Percentiles rank a stretch among this genome's conserved stretches.
Evolutionary conservation across 192 early-diverging fungal genomes (phyloP).

Genomic region (Backusella liffmaniae): DNA sequence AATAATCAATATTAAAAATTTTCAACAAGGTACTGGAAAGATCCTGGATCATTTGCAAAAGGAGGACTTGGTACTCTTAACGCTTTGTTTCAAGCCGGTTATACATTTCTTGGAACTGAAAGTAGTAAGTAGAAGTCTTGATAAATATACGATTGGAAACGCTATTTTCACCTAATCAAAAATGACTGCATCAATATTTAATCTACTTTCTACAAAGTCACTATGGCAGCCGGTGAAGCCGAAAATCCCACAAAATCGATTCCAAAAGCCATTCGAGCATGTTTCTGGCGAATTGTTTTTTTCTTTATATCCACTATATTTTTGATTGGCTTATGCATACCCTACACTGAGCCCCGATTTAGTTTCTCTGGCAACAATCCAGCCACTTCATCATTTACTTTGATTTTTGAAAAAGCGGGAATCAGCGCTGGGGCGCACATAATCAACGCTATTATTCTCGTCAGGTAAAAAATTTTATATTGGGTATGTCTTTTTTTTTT

Average conservation of each 20-base stretch:
- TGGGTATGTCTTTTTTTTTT: conserved; percentile 37
- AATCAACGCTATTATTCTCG: conserved; percentile 71
- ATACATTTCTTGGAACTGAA: conserved; percentile 85
- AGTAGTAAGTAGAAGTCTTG: conserved; percentile 54
- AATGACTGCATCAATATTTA: background rate
- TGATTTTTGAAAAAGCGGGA: conserved; percentile 63
- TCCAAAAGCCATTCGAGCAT: conserved; percentile 63
- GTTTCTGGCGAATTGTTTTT: conserved; percentile 79
- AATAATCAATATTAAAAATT: background rate
- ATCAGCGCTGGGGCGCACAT: conserved; percentile 57
- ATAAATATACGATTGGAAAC: too few species aligned
- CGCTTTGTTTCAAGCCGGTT: conserved; percentile 72
- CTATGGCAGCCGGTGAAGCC: conserved; percentile 84
- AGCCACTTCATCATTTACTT: conserved; percentile 62
- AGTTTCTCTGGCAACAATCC: conserved; percentile 51
- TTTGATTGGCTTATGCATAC: conserved; percentile 83
- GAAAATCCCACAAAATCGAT: conserved; percentile 80
- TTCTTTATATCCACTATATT: conserved; percentile 83
- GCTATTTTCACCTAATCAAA: too few species aligned
- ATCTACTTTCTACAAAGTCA: conserved; percentile 35
- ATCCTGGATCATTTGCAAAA: conserved; percentile 57
- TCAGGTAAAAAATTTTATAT: conserved; percentile 35
- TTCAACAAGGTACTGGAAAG: background rate
- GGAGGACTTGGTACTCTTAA: conserved; percentile 61
- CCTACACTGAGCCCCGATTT: conserved; percentile 59